Evolutionary conservation across 192 early-diverging fungal species (phyloP), one percentile per base, ranked within the genome.

Genomic region (Glomus cerebriforme): DNA sequence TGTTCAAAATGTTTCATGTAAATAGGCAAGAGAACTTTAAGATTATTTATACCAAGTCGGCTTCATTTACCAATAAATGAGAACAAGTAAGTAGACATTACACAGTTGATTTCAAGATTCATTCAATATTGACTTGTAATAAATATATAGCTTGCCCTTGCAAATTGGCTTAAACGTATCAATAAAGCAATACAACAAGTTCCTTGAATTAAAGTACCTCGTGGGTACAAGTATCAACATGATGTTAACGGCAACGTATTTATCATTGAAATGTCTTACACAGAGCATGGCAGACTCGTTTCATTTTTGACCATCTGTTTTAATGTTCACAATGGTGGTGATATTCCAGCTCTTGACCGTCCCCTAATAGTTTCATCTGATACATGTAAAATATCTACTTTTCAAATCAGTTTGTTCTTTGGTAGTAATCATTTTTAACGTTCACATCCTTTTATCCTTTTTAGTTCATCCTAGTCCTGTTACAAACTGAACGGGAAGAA

Each of bases 391-490:
- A 73, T 15, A 73, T 22, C 31, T 27, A 59, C 49, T 39, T 3
- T 24, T 72, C 39, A 7, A 49, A 24, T 72, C 69, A 72, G 1
- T 66, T 66, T 32, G 17, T 72, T 72, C 39, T 13, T 49, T 54
- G 10, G 37, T 70, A 24, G 10, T 45, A 72, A 72, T 66, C 17
- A 72, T 3, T 72, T 72, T 45, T 72, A 72, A 45, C 22, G 24
- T 39, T n/a, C 10, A 22, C n/a, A 27, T 15, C 22, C 32, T 43
- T 34, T 66, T 32, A 19, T 19, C 22, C 47, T 45, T 71, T 45
- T 49, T 71, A 71, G 69, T 71, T 49, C 69, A 71, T 71, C 37
- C 19, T 71, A 49, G n/a, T 45, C 69, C 69, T 19, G 47, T 24
- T 72, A 0, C 1, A 72, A 27, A n/a, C 37, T n/a, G 4, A 7